Evolutionary conservation across 2,329 filamentous ascomycete genomes (phyloP), one percentile per base, ranked within the genome.

Genomic region (Myriosclerotinia duriaeana): DNA sequence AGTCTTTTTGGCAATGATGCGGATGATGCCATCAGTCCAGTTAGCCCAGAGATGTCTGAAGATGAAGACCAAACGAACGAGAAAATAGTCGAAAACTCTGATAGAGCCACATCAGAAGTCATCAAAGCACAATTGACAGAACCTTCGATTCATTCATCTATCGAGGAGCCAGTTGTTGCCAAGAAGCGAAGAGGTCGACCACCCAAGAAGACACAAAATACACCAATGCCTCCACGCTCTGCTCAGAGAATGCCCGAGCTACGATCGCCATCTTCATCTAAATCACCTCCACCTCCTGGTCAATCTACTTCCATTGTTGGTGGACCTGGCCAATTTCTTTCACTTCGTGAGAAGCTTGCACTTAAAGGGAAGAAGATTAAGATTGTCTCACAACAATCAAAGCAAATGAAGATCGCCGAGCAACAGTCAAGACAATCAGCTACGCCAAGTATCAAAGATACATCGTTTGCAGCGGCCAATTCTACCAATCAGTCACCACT

Each of bases 291-390:
- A 40, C 44, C 65, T 14, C 26, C 58, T 22, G 40, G 59, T 20
- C 14, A 36, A 14, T 54, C 56, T 15, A 54, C 9, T n/a, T 34
- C 42, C 17, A 34, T 53, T 14, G 30, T 54, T 26, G 56, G 30
- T 38, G 14, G 26, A 40, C 56, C 55, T 12, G 44, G 55, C 52
- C 30, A 71, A 40, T 61, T 74, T 34, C 68, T 75, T 44, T 75
- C 74, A 5, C 59, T 75, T 46, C 72, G 69, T 53, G 74, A 76
- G 63, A 75, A 70, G 64, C 69, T 75, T 48, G 71, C 72, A 52
- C 55, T 74, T n/a, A 72, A 75, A 61, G 73, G 73, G 11, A 74
- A 73, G 66, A 66, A 68, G 2, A 61, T 71, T 58, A 76, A 74
- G 54, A 74, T 75, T 53, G 71, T 75, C 38, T 66, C 44, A 46